Conservation (phyloP, 768 basidiomycete genomes). For the Russula foetens region DNA sequence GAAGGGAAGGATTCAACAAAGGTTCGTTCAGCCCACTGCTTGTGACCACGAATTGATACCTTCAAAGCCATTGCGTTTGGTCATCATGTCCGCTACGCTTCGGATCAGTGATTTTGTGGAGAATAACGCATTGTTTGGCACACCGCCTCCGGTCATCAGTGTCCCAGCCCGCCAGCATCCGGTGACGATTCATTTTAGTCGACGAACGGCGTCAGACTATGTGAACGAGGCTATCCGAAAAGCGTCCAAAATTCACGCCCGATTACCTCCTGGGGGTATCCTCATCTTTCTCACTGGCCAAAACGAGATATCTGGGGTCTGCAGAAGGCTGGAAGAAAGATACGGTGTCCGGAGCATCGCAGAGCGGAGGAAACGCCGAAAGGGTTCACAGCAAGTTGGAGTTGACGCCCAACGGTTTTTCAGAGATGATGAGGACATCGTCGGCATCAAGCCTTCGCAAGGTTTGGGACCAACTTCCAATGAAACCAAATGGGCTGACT, state of each 20-base stretch:
- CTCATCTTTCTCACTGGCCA: conserved; percentile 94
- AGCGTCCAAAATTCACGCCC: conserved; percentile 82
- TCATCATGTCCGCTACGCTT: conserved; percentile 98
- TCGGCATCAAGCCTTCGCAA: conserved; percentile 37
- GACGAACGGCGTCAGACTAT: conserved; percentile 81
- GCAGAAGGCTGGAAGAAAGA: conserved; percentile 67
- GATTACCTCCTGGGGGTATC: conserved; percentile 88
- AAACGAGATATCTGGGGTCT: conserved; percentile 85
- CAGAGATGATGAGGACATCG: not conserved
- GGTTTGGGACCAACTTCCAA: conserved; percentile 28
- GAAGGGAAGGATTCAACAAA: conserved; percentile 63
- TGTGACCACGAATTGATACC: not conserved
- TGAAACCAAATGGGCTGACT: conserved; percentile 4
- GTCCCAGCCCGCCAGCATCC: conserved; percentile 90
- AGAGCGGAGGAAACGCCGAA: conserved; percentile 36
- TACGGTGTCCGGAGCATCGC: conserved; percentile 63
- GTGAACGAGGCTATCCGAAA: conserved; percentile 88
- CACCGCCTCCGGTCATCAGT: conserved; percentile 85
- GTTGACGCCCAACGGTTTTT: conserved; percentile 10
- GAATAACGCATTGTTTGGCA: conserved; percentile 72
- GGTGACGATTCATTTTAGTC: conserved; percentile 90
- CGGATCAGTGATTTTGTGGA: conserved; percentile 88
- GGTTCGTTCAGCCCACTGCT: conserved; percentile 32
- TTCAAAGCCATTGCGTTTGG: conserved; percentile 70
- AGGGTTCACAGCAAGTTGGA: conserved; percentile 12